Evolutionary conservation across 257 asterid species (phyloP).

Genomic region (Oldenlandia corymbosa): DNA sequence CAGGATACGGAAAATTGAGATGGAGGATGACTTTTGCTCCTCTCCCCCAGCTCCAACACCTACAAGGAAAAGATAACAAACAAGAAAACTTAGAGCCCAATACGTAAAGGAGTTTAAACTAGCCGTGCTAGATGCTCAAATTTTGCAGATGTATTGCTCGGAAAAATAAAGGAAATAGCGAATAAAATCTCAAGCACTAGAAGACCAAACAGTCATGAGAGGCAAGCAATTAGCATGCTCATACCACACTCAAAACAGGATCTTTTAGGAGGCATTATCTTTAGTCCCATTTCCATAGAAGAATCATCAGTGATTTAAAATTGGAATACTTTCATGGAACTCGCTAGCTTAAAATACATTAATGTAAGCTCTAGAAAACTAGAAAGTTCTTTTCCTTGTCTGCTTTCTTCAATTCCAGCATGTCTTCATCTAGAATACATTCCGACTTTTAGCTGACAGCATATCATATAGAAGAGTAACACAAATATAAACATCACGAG

Average conservation of each 20-base stretch:
- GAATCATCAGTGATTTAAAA: background rate
- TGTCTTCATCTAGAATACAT: background rate
- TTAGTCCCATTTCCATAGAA: background rate
- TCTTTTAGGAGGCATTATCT: background rate
- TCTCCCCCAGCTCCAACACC: conserved; percentile 99
- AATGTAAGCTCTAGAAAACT: background rate
- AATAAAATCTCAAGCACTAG: background rate
- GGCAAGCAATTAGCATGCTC: background rate
- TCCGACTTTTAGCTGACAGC: background rate
- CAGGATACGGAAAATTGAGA: conserved; percentile 65
- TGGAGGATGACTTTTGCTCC: conserved; percentile 70
- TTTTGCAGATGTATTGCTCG: background rate
- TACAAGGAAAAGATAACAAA: conserved; percentile 12
- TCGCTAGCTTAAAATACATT: background rate
- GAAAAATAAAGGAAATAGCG: background rate
- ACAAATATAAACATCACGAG: background rate
- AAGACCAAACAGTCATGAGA: background rate
- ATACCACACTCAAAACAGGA: background rate
- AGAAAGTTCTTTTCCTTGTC: background rate
- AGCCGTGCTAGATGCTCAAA: background rate
- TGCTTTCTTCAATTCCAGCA: background rate
- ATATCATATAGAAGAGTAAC: background rate
- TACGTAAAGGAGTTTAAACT: background rate
- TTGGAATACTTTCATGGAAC: background rate
- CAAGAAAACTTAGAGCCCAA: background rate